These are phyloP conservation scores for Quercus wislizeni DNA, from an alignment of 306 rosid species.

Conservation along the genomic window DNA sequence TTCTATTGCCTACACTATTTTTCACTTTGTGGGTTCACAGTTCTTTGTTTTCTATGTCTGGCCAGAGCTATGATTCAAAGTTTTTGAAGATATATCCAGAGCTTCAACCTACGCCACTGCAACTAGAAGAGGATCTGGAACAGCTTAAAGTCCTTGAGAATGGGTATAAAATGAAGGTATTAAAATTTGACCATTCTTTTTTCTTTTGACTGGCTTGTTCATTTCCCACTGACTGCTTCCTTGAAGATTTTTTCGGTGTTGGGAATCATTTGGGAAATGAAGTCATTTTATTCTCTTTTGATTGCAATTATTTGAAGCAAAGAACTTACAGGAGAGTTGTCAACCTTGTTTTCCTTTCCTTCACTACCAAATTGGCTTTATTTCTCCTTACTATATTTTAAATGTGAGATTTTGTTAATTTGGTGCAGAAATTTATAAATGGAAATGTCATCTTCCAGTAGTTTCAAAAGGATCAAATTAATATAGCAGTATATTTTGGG, in stretches of 20 bases:
- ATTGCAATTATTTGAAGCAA: not conserved
- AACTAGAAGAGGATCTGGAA: constrained; percentile 95
- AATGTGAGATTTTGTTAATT: not conserved
- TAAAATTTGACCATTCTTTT: not conserved
- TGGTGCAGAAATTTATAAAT: not conserved
- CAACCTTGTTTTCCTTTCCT: not conserved
- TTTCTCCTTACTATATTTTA: not conserved
- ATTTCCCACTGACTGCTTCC: not conserved
- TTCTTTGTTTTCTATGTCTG: constrained; percentile 17
- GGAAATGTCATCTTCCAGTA: not conserved
- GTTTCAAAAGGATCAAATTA: not conserved
- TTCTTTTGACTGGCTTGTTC: not conserved
- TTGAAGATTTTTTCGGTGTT: not conserved
- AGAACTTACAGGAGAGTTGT: not conserved
- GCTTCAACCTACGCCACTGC: constrained; percentile 82
- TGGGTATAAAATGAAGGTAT: constrained; percentile 98
- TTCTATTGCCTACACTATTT: not conserved
- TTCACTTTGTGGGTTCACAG: constrained; percentile 9
- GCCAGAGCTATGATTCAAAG: constrained; percentile 84
- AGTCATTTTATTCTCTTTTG: not conserved
- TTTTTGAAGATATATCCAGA: constrained; percentile 72
- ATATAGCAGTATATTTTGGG: too few relatives aligned
- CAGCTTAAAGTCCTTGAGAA: constrained; percentile 97
- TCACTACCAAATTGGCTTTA: not conserved
- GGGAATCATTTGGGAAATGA: not conserved